Evolutionary conservation across 305 asterid species (phyloP).

Genomic region (Fraxinus ornus): DNA sequence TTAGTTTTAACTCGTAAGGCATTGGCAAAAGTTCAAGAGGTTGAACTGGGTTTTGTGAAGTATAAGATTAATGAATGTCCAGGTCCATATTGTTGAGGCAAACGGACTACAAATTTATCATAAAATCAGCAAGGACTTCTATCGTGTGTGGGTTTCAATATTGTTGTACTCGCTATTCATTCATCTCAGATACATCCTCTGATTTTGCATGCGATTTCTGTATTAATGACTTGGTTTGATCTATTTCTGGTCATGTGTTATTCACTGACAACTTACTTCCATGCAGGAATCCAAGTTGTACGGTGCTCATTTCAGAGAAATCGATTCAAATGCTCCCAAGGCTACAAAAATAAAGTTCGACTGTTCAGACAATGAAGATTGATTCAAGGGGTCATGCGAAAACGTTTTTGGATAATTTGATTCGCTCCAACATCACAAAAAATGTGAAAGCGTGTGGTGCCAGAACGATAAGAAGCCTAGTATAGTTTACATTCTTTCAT

Average conservation of each 20-base stretch:
- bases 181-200: background rate
- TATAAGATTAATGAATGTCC: too few species aligned
- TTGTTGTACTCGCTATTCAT: background rate
- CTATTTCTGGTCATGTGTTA: background rate
- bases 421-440: background rate
- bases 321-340: conserved; percentile 78
- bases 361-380: conserved; percentile 71
- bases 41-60: background rate
- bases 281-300: conserved; percentile 89
- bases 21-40: background rate
- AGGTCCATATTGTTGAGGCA: background rate
- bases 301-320: conserved; percentile 93
- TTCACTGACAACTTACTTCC: background rate
- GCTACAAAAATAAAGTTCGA: conserved; percentile 72
- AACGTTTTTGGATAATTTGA: background rate
- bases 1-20: background rate
- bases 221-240: background rate
- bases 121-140: background rate
- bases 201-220: background rate
- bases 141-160: background rate
- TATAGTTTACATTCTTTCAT: too few species aligned
- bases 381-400: conserved; percentile 22
- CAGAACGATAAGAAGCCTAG: background rate
- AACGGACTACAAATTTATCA: background rate
- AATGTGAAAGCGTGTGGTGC: background rate